Evolutionary conservation across 1,284 basidiomycete species (phyloP), one percentile per base, ranked within the genome.

Genomic region (Pholiota adiposa): DNA sequence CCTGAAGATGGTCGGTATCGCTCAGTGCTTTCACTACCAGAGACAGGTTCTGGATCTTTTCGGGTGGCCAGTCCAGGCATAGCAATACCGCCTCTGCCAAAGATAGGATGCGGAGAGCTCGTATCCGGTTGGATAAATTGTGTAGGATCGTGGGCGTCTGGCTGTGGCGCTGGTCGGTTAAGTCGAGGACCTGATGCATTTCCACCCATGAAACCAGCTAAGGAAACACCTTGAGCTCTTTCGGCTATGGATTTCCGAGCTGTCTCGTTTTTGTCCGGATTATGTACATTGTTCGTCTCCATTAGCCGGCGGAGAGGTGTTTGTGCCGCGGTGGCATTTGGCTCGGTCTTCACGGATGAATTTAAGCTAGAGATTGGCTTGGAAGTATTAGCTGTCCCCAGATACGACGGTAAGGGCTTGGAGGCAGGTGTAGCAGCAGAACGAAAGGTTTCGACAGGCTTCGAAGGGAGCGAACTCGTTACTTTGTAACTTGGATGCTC

Each of bases 201-300:
- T 7, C 90, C 90, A 43, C 91, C 90, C 63, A 93, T 92, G 71
- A 92, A 91, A 1, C 87, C 80, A 0, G 91, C 91, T 23, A 93
- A 80, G 1, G 91, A 92, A 7, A 89, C 83, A 4, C 84, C 77
- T 55, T 82, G 80, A 0, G 77, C 67, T 54, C 70, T 73, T 58
- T 70, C 66, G 8, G 68, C 63, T 19, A 69, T 59, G 40, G 64
- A 60, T 54, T 66, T 66, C 19, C 60, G 61, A 19, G 59, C 36
- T 41, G 57, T 56, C 29, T 55, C 36, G 21, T 54, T 50, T 41
- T 59, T 60, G 40, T 68, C 66, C 41, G 68, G 66, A 46, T 71
- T 67, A 56, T 67, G 57, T 34, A 69, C 67, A n/a, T 66, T 61
- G 51, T 69, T 70, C 31, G 57, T 64, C 40, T 69, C 66, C 65